phyloP scores from a whole-genome alignment of 257 asterid species.

The Capsicum rhomboideum region DNA sequence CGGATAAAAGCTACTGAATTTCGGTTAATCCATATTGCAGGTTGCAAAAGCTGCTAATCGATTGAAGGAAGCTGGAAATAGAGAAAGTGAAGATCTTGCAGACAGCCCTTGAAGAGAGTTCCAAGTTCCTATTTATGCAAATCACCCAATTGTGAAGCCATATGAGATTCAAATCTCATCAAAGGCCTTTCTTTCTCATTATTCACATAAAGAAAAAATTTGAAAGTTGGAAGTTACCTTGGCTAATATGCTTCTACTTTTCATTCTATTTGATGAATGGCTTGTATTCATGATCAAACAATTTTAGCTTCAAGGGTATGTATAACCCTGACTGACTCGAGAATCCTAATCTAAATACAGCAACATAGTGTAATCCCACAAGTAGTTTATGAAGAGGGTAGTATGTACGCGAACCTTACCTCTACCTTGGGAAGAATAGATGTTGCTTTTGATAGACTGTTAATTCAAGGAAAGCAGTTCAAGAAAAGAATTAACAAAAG shows the following conservation, averaged over 20 bases:
- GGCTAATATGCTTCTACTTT: neutral
- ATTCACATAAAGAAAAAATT: no score
- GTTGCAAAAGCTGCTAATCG: conserved; percentile 21
- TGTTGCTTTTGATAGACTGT: no score
- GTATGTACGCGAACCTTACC: no score
- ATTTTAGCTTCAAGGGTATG: neutral
- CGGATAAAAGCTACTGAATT: neutral
- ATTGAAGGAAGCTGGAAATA: conserved; percentile 11
- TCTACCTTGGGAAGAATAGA: no score
- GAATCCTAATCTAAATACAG: neutral
- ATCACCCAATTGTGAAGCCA: no score
- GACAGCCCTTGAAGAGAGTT: neutral
- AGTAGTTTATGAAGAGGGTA: no score
- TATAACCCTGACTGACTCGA: neutral
- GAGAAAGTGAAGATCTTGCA: neutral
- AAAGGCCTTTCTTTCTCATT: conserved; percentile 7
- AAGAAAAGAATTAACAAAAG: neutral
- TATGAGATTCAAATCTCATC: no score
- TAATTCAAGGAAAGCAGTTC: no score
- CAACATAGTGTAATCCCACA: no score
- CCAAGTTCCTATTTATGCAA: no score
- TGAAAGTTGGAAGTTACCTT: no score
- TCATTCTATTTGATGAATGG: neutral
- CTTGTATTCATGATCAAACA: neutral
- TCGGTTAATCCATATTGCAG: no score